Evolutionary conservation across 2,329 filamentous ascomycete species (phyloP).

Genomic region (Fusarium sp.): DNA sequence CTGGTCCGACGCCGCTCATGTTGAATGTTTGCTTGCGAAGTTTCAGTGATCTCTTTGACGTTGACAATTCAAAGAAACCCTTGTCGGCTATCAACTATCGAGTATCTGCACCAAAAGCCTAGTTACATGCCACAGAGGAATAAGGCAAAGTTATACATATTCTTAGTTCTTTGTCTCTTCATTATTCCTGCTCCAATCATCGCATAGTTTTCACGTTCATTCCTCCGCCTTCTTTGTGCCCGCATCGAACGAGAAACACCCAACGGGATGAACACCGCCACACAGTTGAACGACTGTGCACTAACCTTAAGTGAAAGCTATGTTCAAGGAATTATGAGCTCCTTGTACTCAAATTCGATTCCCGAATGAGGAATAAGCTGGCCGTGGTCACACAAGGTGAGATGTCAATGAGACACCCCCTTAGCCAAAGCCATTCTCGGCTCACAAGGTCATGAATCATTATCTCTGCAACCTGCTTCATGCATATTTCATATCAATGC

Average conservation of each 20-base stretch:
- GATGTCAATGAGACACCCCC: background rate
- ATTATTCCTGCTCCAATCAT: background rate
- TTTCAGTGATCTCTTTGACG: background rate
- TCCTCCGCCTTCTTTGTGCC: background rate
- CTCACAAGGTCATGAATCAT: background rate
- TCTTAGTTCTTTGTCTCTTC: background rate
- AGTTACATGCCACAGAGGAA: background rate
- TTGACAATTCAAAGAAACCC: background rate
- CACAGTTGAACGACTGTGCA: background rate
- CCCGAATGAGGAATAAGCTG: background rate
- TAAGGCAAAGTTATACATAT: background rate
- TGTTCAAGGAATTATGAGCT: background rate
- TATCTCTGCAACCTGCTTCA: constrained; percentile 6
- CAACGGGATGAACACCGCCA: background rate
- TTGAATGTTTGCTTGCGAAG: background rate
- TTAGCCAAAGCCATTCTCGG: background rate
- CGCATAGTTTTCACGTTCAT: background rate
- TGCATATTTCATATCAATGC: constrained; percentile 8
- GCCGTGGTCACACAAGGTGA: background rate
- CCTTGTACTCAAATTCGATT: background rate
- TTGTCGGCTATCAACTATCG: background rate
- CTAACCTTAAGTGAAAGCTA: background rate
- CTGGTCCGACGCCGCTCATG: background rate
- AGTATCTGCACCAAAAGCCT: background rate
- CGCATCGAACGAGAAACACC: background rate